These are phyloP conservation scores for Russula dissimulans DNA, from an alignment of 768 basidiomycete species.

Conservation along the genomic window DNA sequence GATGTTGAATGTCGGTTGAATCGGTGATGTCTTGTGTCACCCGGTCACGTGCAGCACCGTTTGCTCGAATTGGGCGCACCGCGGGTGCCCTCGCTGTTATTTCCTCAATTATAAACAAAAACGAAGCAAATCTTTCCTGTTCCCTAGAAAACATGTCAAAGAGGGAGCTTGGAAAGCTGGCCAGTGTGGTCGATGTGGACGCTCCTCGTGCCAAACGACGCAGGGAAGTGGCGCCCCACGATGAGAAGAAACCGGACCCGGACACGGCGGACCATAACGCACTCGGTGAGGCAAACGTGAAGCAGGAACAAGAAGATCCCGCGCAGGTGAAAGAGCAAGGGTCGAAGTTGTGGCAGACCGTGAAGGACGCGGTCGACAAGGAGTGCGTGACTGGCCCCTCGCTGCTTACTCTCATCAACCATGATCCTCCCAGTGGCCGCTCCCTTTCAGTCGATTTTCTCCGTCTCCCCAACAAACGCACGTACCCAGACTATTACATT, in stretches of 20 bases:
- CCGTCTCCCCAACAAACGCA: constrained; percentile 58
- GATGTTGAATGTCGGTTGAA: no score
- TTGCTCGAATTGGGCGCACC: constrained; percentile 7
- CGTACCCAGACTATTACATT: constrained; percentile 81
- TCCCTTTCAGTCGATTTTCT: constrained; percentile 56
- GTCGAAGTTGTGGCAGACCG: constrained; percentile 61
- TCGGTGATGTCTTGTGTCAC: background rate
- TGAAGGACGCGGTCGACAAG: constrained; percentile 79
- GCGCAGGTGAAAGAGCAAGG: constrained; percentile 53
- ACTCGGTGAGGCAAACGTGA: constrained; percentile 25
- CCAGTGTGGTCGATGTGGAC: constrained; percentile 34
- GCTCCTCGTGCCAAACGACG: constrained; percentile 44
- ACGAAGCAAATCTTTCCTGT: background rate
- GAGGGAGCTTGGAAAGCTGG: constrained; percentile 37
- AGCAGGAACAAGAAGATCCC: constrained; percentile 23
- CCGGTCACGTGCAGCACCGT: constrained; percentile 2
- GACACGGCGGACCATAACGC: constrained; percentile 27
- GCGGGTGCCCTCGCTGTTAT: background rate
- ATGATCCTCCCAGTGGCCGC: constrained; percentile 42
- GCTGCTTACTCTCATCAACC: constrained; percentile 22
- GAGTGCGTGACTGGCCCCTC: constrained; percentile 58
- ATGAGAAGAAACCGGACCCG: constrained; percentile 35
- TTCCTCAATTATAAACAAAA: background rate
- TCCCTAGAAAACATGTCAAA: constrained; percentile 33
- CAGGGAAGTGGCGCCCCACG: constrained; percentile 33